Conservation (phyloP, 768 basidiomycete species). For the Leucocoprinus sp. region DNA sequence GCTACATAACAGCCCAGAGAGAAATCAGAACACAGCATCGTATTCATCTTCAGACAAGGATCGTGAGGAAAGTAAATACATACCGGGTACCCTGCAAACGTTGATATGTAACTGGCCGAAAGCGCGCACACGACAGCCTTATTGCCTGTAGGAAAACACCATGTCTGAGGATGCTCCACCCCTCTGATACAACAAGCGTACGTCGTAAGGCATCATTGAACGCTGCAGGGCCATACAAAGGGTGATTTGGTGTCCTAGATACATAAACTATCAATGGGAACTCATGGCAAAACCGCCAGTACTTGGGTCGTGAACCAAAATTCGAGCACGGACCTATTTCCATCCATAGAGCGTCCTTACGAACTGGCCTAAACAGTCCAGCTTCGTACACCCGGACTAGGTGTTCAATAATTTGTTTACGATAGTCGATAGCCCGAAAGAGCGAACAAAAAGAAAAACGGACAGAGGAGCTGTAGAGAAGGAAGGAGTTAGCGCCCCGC, state of each 20-base stretch:
- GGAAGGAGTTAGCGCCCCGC: conserved; percentile 1
- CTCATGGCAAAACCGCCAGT: too few relatives aligned
- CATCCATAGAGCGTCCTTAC: conserved; percentile 71
- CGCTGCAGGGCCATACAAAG: conserved; percentile 53
- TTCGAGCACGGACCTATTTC: conserved; percentile 42
- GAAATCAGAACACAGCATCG: background rate
- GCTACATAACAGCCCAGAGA: conserved; percentile 26
- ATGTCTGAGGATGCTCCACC: conserved; percentile 11
- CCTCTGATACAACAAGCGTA: conserved; percentile 24
- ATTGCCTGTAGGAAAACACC: conserved; percentile 43
- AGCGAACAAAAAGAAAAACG: conserved; percentile 10
- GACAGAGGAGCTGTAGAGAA: conserved; percentile 9
- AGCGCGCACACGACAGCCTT: conserved; percentile 87
- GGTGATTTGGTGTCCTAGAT: conserved; percentile 42
- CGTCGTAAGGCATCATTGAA: conserved; percentile 63
- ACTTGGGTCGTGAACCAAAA: too few relatives aligned
- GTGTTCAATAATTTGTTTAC: conserved; percentile 1
- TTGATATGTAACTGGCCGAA: conserved; percentile 86
- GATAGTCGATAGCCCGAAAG: background rate
- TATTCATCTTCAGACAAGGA: background rate
- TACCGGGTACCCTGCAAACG: conserved; percentile 85
- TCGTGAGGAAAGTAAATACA: conserved; percentile 20
- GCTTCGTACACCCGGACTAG: conserved; percentile 66
- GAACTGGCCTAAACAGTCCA: conserved; percentile 57
- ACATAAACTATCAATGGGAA: background rate